Conservation (phyloP, 2,329 filamentous ascomycete genomes). For the Aspergillus bombycis region DNA sequence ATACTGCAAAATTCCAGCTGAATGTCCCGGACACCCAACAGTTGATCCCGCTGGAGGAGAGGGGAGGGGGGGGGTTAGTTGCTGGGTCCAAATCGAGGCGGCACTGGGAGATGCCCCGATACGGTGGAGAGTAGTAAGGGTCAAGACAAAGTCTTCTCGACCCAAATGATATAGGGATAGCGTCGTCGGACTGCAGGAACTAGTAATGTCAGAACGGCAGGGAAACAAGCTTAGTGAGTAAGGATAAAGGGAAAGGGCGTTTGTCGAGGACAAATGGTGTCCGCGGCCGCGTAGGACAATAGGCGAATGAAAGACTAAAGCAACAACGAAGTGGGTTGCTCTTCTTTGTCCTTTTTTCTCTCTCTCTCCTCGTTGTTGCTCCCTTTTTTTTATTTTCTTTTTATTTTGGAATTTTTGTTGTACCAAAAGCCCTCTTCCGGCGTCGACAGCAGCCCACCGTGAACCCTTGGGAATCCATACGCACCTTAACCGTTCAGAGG, state of each 20-base stretch:
- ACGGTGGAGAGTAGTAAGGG: constrained; percentile 11
- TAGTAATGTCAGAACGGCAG: constrained; percentile 16
- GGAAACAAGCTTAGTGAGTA: constrained; percentile 13
- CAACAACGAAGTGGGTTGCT: constrained; percentile 15
- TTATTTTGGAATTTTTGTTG: background rate
- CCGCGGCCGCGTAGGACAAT: constrained; percentile 15
- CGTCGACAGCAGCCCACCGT: background rate
- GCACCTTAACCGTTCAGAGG: constrained; percentile 12
- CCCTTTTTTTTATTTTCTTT: background rate
- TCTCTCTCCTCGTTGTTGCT: constrained; percentile 9
- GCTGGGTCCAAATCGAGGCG: constrained; percentile 9
- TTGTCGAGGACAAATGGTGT: constrained; percentile 23
- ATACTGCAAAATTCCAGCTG: constrained; percentile 32
- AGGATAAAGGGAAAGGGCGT: constrained; percentile 18
- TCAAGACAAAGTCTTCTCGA: constrained; percentile 9
- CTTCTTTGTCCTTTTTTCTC: constrained; percentile 15
- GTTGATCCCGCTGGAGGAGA: constrained; percentile 14
- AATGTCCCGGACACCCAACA: constrained; percentile 26
- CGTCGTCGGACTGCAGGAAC: constrained; percentile 19
- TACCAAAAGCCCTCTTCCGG: background rate
- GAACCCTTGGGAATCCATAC: constrained; percentile 15
- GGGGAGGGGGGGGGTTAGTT: constrained; percentile 16
- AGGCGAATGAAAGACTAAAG: constrained; percentile 12
- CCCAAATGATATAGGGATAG: constrained; percentile 11
- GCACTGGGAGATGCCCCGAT: constrained; percentile 11